phyloP scores from a whole-genome alignment of 441 rosid species.

The Manihot esculenta region DNA sequence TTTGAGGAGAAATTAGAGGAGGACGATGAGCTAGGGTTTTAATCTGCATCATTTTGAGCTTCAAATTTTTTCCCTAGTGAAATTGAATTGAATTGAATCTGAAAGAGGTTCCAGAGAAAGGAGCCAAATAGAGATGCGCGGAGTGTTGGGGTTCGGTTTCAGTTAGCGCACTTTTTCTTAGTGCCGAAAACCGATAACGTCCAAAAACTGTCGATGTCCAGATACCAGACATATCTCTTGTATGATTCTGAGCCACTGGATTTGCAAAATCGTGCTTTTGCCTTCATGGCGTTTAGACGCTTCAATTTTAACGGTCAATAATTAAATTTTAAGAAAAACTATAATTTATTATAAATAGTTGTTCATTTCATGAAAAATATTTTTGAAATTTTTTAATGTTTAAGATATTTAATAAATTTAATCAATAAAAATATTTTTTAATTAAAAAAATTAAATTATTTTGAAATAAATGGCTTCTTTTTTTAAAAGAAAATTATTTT shows the following conservation, averaged over 20 bases:
- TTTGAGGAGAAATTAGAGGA: conserved; percentile 10
- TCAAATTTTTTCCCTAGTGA: background rate
- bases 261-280: background rate
- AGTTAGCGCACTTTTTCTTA: background rate
- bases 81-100: background rate
- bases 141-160: background rate
- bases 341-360: too few relatives aligned
- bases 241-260: background rate
- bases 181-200: background rate
- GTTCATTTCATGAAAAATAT: too few relatives aligned
- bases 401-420: too few relatives aligned
- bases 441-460: too few relatives aligned
- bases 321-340: too few relatives aligned
- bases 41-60: conserved; percentile 13
- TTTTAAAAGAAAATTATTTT: too few relatives aligned
- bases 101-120: background rate
- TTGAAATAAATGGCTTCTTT: too few relatives aligned
- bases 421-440: too few relatives aligned
- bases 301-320: background rate
- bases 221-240: background rate
- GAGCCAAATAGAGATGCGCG: conserved; percentile 5
- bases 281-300: background rate
- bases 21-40: conserved; percentile 13
- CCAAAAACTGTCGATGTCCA: background rate
- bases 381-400: too few relatives aligned